phyloP scores from a whole-genome alignment of 352 stramenopile species.

The Phytophthora meadii region DNA sequence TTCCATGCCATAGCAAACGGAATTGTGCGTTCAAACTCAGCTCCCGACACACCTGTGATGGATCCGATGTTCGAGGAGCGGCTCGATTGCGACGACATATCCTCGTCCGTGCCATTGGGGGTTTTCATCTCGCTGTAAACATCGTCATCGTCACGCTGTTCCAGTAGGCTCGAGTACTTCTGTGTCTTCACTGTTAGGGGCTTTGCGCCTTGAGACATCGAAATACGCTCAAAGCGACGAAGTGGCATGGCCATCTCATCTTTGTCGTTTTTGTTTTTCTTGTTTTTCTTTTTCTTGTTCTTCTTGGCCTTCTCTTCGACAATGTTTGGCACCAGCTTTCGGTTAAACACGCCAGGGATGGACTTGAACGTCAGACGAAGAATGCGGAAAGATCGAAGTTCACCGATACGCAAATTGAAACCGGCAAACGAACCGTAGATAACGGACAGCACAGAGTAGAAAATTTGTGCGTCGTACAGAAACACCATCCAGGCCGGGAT shows the following conservation, averaged over 20 bases:
- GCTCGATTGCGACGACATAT: constrained; percentile 52
- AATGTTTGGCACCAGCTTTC: constrained; percentile 86
- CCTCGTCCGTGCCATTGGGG: constrained; percentile 68
- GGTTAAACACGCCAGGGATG: constrained; percentile 86
- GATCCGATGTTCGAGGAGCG: constrained; percentile 70
- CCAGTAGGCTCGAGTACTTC: constrained; percentile 78
- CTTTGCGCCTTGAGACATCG: constrained; percentile 80
- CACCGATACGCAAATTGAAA: constrained; percentile 86
- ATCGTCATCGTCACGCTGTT: constrained; percentile 61
- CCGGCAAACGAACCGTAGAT: constrained; percentile 81
- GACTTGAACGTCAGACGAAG: constrained; percentile 85
- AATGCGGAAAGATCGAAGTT: constrained; percentile 86
- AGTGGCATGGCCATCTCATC: constrained; percentile 69
- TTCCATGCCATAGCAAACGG: constrained; percentile 90
- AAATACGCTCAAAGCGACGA: constrained; percentile 82
- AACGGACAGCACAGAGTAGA: constrained; percentile 83
- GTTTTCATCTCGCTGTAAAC: constrained; percentile 70
- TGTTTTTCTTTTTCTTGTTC: constrained; percentile 64
- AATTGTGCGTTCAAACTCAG: constrained; percentile 84
- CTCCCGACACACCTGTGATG: constrained; percentile 77
- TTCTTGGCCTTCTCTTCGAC: constrained; percentile 81
- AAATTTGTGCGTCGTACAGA: constrained; percentile 88
- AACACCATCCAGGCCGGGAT: constrained; percentile 87
- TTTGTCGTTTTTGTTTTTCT: constrained; percentile 54
- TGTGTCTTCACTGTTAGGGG: constrained; percentile 84